Conservation (phyloP, 441 rosid genomes). For the Isatis lusitanica region DNA sequence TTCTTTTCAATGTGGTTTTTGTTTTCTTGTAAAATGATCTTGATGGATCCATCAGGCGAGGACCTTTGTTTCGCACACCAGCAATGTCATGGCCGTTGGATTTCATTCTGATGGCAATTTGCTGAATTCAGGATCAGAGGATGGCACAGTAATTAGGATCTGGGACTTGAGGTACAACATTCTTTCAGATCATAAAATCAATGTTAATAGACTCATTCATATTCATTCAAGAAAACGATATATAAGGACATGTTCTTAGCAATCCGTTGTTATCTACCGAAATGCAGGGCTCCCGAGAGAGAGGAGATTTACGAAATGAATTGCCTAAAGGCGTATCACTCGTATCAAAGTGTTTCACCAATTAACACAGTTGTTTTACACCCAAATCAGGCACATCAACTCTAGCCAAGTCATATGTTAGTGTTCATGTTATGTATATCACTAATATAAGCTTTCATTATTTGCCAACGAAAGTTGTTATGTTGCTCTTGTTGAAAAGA, state of each 20-base stretch:
- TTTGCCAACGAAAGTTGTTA: neutral
- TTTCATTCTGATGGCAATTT: constrained; percentile 89
- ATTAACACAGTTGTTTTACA: constrained; percentile 90
- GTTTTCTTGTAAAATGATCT: neutral
- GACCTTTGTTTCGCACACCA: constrained; percentile 88
- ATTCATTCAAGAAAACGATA: neutral
- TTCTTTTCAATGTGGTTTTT: constrained; percentile 18
- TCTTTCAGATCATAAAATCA: neutral
- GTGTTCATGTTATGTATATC: neutral
- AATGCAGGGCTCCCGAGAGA: constrained; percentile 72
- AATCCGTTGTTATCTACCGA: constrained; percentile 8
- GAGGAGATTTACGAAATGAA: neutral
- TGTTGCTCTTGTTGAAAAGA: neutral
- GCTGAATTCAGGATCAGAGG: constrained; percentile 99
- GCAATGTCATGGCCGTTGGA: constrained; percentile 92
- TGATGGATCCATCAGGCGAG: constrained; percentile 49
- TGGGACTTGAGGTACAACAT: constrained; percentile 82
- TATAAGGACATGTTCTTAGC: neutral
- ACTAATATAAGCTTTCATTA: neutral
- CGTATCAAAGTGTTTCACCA: constrained; percentile 80
- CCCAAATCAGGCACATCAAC: constrained; percentile 76
- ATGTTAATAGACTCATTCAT: neutral
- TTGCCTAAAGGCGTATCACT: constrained; percentile 40
- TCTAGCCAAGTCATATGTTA: neutral
- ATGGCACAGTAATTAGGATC: constrained; percentile 88